Evolutionary conservation across 2,329 filamentous ascomycete species (phyloP).

Genomic region (Massarina eburnea): DNA sequence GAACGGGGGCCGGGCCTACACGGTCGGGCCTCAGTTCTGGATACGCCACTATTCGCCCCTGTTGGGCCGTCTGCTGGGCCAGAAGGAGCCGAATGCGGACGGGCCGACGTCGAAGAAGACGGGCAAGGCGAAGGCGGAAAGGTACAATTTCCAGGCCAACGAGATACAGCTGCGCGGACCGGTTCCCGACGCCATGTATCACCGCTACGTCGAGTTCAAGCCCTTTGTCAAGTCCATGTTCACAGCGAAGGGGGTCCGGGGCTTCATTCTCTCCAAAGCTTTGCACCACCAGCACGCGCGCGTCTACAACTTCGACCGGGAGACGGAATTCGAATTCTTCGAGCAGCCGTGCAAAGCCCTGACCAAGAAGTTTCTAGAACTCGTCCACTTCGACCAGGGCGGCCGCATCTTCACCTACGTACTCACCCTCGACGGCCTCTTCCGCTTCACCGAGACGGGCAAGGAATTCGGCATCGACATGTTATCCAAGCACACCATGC

Average conservation of each 20-base stretch:
- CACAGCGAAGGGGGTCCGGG: slow-evolving; percentile 72
- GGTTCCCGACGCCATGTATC: slow-evolving; percentile 77
- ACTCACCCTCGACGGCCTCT: slow-evolving; percentile 79
- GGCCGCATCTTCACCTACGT: slow-evolving; percentile 90
- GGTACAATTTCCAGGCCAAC: slow-evolving; percentile 91
- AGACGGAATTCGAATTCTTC: slow-evolving; percentile 72
- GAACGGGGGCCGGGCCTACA: slow-evolving; percentile 72
- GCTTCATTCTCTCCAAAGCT: slow-evolving; percentile 78
- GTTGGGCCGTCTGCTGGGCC: slow-evolving; percentile 77
- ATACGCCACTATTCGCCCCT: slow-evolving; percentile 86
- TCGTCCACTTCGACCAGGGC: slow-evolving; percentile 84
- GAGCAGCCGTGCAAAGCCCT: slow-evolving; percentile 68
- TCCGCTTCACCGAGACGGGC: slow-evolving; percentile 92
- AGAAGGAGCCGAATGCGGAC: slow-evolving; percentile 54
- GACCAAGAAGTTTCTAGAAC: slow-evolving; percentile 77
- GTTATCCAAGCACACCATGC: slow-evolving; percentile 94
- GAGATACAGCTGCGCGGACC: slow-evolving; percentile 87
- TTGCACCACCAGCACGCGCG: slow-evolving; percentile 87
- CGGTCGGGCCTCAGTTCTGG: slow-evolving; percentile 74
- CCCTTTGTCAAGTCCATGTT: slow-evolving; percentile 92
- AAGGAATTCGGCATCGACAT: slow-evolving; percentile 95
- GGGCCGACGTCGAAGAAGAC: slow-evolving; percentile 42
- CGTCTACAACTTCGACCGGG: slow-evolving; percentile 83
- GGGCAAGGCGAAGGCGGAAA: slow-evolving; percentile 56
- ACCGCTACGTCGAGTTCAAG: slow-evolving; percentile 90